A percentile compares a stretch with the other conserved stretches of the same genome.
phyloP scores from a whole-genome alignment of 495 filamentous ascomycete species.

The Aspergillus cavernicola region DNA sequence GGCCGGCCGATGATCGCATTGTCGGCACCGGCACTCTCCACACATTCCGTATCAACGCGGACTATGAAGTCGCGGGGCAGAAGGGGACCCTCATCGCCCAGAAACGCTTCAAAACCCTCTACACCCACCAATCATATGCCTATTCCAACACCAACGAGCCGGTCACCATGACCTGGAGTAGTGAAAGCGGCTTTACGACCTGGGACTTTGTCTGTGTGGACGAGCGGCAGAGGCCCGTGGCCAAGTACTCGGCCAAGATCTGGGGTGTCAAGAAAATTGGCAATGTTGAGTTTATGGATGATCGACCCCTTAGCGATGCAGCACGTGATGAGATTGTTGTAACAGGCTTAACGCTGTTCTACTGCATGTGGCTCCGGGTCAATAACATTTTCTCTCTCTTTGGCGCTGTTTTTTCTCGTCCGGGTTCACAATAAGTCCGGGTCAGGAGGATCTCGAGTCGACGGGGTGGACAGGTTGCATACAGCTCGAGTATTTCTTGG shows the following conservation, averaged over 20 bases:
- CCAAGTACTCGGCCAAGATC: conserved; percentile 22
- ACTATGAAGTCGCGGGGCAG: conserved; percentile 24
- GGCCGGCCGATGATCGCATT: no score
- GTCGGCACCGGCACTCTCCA: conserved; percentile 26
- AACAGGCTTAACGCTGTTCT: conserved; percentile 27
- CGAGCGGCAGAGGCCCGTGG: conserved; percentile 28
- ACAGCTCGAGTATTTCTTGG: no score
- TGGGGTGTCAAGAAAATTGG: conserved; percentile 29
- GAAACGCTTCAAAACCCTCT: conserved; percentile 26
- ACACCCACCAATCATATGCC: conserved; percentile 28
- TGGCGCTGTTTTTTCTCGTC: no score
- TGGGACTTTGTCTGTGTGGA: conserved; percentile 37
- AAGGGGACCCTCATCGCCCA: conserved; percentile 26
- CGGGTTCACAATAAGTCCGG: no score
- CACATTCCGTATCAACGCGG: conserved; percentile 26
- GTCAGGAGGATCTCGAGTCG: no score
- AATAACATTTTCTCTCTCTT: conserved; percentile 25
- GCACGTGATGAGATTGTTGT: conserved; percentile 34
- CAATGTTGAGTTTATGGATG: conserved; percentile 30
- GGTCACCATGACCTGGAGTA: conserved; percentile 30
- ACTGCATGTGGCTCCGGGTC: conserved; percentile 24
- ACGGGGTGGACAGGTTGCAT: no score
- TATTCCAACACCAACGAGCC: conserved; percentile 20
- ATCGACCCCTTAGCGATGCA: conserved; percentile 11
- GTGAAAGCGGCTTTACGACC: conserved; percentile 23